A percentile compares a stretch with the other conserved stretches of the same genome.
phyloP scores from a whole-genome alignment of 169 alveolate species.

The Nephromyces sp. region DNA sequence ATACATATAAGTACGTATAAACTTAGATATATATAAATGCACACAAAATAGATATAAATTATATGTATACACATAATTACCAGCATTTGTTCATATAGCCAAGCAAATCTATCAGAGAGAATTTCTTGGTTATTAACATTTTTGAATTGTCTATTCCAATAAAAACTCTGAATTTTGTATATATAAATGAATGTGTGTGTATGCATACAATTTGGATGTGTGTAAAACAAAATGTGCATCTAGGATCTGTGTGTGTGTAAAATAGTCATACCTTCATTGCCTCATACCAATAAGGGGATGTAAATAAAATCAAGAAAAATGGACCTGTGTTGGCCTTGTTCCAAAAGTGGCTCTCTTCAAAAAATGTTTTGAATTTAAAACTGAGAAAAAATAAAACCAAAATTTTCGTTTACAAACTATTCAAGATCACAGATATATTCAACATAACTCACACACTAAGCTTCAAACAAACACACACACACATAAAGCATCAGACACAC shows the following conservation, averaged over 20 bases:
- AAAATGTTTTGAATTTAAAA: slow-evolving; percentile 27
- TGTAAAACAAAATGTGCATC: too few relatives aligned
- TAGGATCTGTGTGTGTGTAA: neutral
- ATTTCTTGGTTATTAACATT: slow-evolving; percentile 26
- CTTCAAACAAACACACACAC: too few relatives aligned
- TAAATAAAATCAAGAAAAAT: slow-evolving; percentile 34
- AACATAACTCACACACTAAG: too few relatives aligned
- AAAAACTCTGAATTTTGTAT: slow-evolving; percentile 28
- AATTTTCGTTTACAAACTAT: neutral
- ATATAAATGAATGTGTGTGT: too few relatives aligned
- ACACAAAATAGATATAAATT: neutral
- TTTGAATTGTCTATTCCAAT: slow-evolving; percentile 16
- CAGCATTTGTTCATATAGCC: slow-evolving; percentile 44
- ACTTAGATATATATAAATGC: neutral
- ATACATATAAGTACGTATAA: neutral
- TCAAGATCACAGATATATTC: too few relatives aligned
- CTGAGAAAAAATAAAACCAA: slow-evolving; percentile 7
- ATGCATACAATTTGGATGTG: too few relatives aligned
- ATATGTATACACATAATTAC: slow-evolving; percentile 1
- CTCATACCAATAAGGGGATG: slow-evolving; percentile 42
- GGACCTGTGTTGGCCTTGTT: slow-evolving; percentile 49
- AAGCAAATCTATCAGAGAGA: slow-evolving; percentile 33
- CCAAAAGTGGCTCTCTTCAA: slow-evolving; percentile 47
- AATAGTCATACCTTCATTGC: slow-evolving; percentile 33
- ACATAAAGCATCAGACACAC: too few relatives aligned